Evolutionary conservation across 169 alveolate species (phyloP), one percentile per base, ranked within the genome.

Genomic region (Perkinsus marinus): DNA sequence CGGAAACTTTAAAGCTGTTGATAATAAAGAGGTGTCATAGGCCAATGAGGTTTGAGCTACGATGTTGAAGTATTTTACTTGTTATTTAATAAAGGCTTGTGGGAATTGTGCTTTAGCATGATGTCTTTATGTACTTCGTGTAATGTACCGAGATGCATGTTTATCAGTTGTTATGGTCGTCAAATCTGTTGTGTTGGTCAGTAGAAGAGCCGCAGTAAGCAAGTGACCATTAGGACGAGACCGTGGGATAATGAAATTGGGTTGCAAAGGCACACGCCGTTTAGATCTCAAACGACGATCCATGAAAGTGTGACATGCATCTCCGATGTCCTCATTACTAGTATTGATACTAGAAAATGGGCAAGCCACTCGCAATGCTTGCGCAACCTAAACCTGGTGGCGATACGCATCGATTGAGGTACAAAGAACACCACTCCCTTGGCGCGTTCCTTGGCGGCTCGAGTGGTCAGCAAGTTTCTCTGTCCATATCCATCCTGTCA

Each of bases 321-420:
- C n/a, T n/a, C n/a, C n/a, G n/a, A n/a, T n/a, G n/a, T n/a, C n/a
- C n/a, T n/a, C n/a, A n/a, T n/a, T n/a, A n/a, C n/a, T n/a, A n/a
- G n/a, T n/a, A n/a, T n/a, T n/a, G n/a, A n/a, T n/a, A n/a, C n/a
- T n/a, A n/a, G n/a, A n/a, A n/a, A n/a, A n/a, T n/a, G n/a, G n/a
- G n/a, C n/a, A n/a, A n/a, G n/a, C n/a, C n/a, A n/a, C n/a, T n/a
- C n/a, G n/a, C n/a, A n/a, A n/a, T n/a, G n/a, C n/a, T n/a, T n/a
- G n/a, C n/a, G n/a, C n/a, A n/a, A n/a, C n/a, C n/a, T n/a, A n/a
- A n/a, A n/a, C n/a, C n/a, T n/a, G n/a, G n/a, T n/a, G n/a, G n/a
- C 41, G 91, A 90, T 90, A 43, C 41, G 91, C 69, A 90, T 43
- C 36, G 91, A 69, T 69, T 68, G 91, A 0, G 91, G 91, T 6